Conservation (phyloP, 495 filamentous ascomycete genomes). For the Opeltia flavorubescens region DNA sequence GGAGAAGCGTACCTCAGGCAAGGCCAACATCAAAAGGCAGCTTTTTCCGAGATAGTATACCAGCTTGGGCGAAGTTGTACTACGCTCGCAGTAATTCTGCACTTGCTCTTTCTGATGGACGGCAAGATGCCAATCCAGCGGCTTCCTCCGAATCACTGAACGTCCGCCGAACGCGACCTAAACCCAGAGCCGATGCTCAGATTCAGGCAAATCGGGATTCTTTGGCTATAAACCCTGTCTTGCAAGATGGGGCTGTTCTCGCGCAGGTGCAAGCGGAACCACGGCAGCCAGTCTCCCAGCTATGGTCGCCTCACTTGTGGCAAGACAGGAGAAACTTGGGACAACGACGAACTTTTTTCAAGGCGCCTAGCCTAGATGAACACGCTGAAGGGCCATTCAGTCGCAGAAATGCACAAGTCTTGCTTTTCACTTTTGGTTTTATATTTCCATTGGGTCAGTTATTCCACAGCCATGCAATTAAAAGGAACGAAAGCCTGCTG, state of each 20-base stretch:
- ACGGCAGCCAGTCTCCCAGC: slow-evolving; percentile 4
- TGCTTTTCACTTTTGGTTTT: slow-evolving; percentile 82
- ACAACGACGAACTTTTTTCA: slow-evolving; percentile 42
- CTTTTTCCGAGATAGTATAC: slow-evolving; percentile 40
- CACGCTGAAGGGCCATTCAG: slow-evolving; percentile 43
- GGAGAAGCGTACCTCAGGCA: slow-evolving; percentile 22
- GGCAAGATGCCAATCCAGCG: slow-evolving; percentile 3
- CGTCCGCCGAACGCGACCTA: slow-evolving; percentile 38
- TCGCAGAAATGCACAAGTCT: slow-evolving; percentile 64
- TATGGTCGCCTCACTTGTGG: slow-evolving; percentile 65
- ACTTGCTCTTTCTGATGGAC: slow-evolving; percentile 3
- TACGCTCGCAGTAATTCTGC: slow-evolving; percentile 22
- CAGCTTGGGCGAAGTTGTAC: slow-evolving; percentile 50
- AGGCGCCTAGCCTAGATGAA: slow-evolving; percentile 56
- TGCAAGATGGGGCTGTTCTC: slow-evolving; percentile 7
- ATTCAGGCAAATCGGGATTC: slow-evolving; percentile 11
- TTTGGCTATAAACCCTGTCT: slow-evolving; percentile 9
- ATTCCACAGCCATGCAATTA: background rate
- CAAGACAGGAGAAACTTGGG: slow-evolving; percentile 41
- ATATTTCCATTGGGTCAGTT: slow-evolving; percentile 51
- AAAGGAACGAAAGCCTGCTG: background rate
- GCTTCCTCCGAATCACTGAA: slow-evolving; percentile 25
- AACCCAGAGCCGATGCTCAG: slow-evolving; percentile 24
- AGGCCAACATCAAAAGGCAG: slow-evolving; percentile 34
- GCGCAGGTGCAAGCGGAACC: slow-evolving; percentile 7